These are phyloP conservation scores for Pisolithus microcarpus DNA, from an alignment of 768 basidiomycete genomes.

Conservation along the genomic window DNA sequence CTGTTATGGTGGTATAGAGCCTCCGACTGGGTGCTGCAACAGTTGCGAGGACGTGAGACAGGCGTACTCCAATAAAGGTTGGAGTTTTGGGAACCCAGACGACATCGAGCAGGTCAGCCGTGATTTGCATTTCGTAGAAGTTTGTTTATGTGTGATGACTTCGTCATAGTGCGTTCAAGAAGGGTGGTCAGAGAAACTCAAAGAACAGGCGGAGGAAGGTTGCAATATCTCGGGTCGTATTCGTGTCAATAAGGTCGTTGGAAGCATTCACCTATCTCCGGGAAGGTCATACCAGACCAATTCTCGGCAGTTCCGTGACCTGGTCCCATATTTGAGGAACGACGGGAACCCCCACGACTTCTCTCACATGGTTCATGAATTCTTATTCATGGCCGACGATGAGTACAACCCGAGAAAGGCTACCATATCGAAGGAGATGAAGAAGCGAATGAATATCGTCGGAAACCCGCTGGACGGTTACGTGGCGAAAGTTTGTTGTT, in stretches of 20 bases:
- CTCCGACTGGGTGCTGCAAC: constrained; percentile 84
- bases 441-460: constrained; percentile 62
- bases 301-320: constrained; percentile 70
- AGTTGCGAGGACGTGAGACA: constrained; percentile 91
- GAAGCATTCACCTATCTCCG: constrained; percentile 91
- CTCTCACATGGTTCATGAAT: constrained; percentile 75
- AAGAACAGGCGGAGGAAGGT: constrained; percentile 88
- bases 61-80: constrained; percentile 85
- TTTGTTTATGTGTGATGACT: background rate
- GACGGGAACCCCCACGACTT: constrained; percentile 90
- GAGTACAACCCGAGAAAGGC: constrained; percentile 70
- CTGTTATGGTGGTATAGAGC: constrained; percentile 83
- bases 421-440: constrained; percentile 53
- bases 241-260: constrained; percentile 94
- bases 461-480: constrained; percentile 72
- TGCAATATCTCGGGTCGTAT: constrained; percentile 90
- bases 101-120: constrained; percentile 79
- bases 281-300: constrained; percentile 92
- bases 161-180: constrained; percentile 73
- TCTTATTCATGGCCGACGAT: constrained; percentile 76
- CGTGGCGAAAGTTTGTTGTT: constrained; percentile 44
- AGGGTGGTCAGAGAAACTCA: constrained; percentile 91
- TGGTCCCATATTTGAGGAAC: constrained; percentile 91
- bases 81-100: constrained; percentile 91
- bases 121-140: background rate